Evolutionary conservation across 2,329 filamentous ascomycete species (phyloP), one percentile per base, ranked within the genome.

Genomic region (Fusarium keratoplasticum): DNA sequence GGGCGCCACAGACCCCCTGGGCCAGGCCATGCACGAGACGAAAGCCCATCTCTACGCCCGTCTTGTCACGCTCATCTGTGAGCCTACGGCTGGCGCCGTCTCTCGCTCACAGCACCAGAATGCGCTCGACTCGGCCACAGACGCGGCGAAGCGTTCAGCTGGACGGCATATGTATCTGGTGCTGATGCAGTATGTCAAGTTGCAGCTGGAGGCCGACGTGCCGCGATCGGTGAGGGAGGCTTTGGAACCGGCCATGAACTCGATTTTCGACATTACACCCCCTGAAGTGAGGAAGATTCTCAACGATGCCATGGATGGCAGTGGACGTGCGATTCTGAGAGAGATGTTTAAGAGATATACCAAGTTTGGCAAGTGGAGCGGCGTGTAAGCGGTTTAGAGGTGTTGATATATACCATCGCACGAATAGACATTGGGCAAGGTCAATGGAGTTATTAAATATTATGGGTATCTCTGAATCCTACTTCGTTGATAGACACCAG

Each of bases 341-440:
- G 87, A 88, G 68, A 83, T 92, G 84, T 91, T 87, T 71, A 88
- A 86, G 77, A 84, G 87, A 79, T 92, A 90, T 79, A 85, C 85
- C 78, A 89, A 86, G 81, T 91, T 91, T 83, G 90, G 90, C 47
- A 91, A 90, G 83, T 92, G 90, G 89, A 89, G 82, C 61, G 89
- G 89, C 36, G 85, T 90, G 27, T 90, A 84, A 73, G 61, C 52
- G 31, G 31, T 11, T 63, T 64, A 61, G 54, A 75, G 60, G 61
- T 60, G 42, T 55, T 64, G 60, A 72, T 68, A 67, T 64, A 78
- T 74, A 78, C 70, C 71, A 73, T 8, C 31, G 14, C 36, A 61
- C 55, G 22, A 61, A 61, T 64, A 70, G 67, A 70, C 40, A 61
- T 31, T 42, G 59, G 59, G 66, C 52, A 69, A 68, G 44, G 16